Evolutionary conservation across 805 yeast genomes (phyloP), one percentile per base, ranked within the genome.

Genomic region (Saturnispora ahearnii): DNA sequence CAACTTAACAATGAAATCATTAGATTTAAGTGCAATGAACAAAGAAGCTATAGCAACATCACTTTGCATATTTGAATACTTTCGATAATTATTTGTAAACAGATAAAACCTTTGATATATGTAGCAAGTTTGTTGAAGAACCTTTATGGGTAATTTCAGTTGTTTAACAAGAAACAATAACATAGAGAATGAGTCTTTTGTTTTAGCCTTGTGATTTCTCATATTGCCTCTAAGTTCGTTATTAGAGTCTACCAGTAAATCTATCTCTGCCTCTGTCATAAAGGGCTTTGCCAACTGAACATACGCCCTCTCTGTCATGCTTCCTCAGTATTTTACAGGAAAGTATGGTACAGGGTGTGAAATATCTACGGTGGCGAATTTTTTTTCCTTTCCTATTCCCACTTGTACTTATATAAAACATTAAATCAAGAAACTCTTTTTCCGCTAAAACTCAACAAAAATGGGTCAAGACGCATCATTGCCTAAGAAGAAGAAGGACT

Each of bases 1-100:
- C 13, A 84, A 63, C 57, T 84, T 84, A 62, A 87, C 88, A 40
- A 88, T 82, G 40, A 89, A 86, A 60, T 89, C 96, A 59, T 87
- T 95, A 55, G 81, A 79, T 63, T 89, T 87, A 41, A 82, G 70
- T 2, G 96, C 84, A 13, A 87, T 68, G 51, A 85, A 76, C 7
- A 89, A 62, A 48, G 88, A 76, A 9, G 91, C 75, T 8, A 82
- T 65, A 0, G 87, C 86, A n/a, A 86, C 76, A 41, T 82, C 81
- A 55, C 72, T 73, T 41, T 81, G 78, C 48, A 53, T 44, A 30
- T 46, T 57, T 26, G 74, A 71, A 21, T 68, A 70, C 11, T 73
- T 71, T 51, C 76, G 79, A 58, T 82, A 82, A 53, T 67, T 66
- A 60, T 85, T 49, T 10, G 52, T 84, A 63, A 82, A 80, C 13